Evolutionary conservation across 2,329 filamentous ascomycete genomes (phyloP).

Genomic region (Immersiporthe knoxdaviesiana): DNA sequence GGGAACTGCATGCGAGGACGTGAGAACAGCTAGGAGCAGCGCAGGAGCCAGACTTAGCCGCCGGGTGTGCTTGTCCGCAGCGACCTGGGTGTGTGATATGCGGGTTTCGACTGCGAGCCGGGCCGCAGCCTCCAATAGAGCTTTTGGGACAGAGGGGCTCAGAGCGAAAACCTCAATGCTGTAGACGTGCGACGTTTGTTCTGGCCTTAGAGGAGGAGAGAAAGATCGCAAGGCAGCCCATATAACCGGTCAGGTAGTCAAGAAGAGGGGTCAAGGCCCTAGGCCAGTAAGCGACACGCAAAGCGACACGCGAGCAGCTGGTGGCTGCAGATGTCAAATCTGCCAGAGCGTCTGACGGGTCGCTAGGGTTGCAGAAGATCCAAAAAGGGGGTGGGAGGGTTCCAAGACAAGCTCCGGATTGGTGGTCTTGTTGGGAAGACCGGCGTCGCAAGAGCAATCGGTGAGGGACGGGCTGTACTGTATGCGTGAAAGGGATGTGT

Average conservation of each 20-base stretch:
- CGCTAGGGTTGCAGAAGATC: constrained; percentile 12
- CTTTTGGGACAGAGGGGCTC: background rate
- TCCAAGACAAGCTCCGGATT: constrained; percentile 10
- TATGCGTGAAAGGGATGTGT: constrained; percentile 4
- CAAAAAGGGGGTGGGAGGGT: background rate
- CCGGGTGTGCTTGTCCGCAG: background rate
- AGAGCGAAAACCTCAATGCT: background rate
- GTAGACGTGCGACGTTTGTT: background rate
- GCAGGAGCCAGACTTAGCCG: background rate
- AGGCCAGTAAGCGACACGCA: constrained; percentile 17
- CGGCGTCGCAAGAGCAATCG: constrained; percentile 24
- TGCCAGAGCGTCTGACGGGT: constrained; percentile 23
- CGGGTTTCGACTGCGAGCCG: background rate
- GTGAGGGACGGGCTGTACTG: constrained; percentile 9
- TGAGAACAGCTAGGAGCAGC: background rate
- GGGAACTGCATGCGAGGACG: background rate
- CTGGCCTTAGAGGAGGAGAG: background rate
- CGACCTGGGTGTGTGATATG: background rate
- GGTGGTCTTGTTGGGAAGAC: constrained; percentile 14
- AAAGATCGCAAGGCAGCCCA: constrained; percentile 6
- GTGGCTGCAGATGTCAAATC: constrained; percentile 30
- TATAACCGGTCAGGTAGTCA: constrained; percentile 13
- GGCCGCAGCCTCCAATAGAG: no score
- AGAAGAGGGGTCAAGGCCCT: constrained; percentile 16
- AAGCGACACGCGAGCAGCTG: constrained; percentile 20